These are phyloP conservation scores for Durusdinium trenchii DNA, from an alignment of 73 alveolate species.

Conservation along the genomic window DNA sequence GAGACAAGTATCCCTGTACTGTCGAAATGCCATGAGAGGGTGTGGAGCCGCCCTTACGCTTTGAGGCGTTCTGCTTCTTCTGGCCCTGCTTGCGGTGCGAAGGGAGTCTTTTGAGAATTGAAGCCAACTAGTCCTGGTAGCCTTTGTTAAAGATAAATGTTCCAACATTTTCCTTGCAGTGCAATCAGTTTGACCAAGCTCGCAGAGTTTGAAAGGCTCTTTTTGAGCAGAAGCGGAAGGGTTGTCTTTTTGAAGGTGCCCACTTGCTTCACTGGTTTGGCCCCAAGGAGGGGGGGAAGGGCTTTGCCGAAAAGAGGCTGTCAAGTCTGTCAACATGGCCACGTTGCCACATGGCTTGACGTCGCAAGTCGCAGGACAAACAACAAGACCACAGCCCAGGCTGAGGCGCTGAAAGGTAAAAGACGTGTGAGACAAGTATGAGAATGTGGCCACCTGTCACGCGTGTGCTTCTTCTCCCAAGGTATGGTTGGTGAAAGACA, in stretches of 20 bases:
- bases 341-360: background rate
- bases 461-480: background rate
- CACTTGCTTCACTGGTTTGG: background rate
- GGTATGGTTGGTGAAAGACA: background rate
- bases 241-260: background rate
- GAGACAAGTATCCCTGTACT: no score
- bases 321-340: background rate
- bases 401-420: background rate
- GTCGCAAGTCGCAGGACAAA: background rate
- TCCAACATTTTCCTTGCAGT: background rate
- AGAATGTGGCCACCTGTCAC: background rate
- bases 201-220: background rate
- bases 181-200: background rate
- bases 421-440: background rate
- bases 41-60: no score
- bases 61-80: slow-evolving; percentile 1
- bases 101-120: background rate
- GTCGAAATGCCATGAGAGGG: no score
- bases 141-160: background rate
- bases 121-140: background rate
- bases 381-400: background rate
- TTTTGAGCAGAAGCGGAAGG: background rate
- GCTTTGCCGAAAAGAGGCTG: background rate
- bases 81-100: background rate
- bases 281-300: background rate